Evolutionary conservation across 2,329 filamentous ascomycete genomes (phyloP).

Genomic region (Fusarium chlamydosporum): DNA sequence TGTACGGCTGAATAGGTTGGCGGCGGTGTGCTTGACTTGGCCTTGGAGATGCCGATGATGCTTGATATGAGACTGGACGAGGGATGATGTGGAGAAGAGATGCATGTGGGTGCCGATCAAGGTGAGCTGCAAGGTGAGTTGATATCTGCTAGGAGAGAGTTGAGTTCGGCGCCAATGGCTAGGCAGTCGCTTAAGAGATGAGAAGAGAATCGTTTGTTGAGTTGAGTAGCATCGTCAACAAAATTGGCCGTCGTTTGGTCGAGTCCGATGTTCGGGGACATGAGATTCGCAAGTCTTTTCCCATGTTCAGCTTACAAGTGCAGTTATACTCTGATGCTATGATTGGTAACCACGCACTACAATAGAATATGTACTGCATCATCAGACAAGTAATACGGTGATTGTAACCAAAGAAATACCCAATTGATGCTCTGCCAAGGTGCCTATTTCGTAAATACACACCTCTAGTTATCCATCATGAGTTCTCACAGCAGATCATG

Average conservation of each 20-base stretch:
- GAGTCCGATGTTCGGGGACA: neutral
- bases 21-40: constrained; percentile 35
- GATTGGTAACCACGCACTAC: constrained; percentile 6
- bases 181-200: constrained; percentile 12
- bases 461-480: constrained; percentile 33
- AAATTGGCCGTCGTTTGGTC: constrained; percentile 1
- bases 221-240: constrained; percentile 27
- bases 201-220: constrained; percentile 26
- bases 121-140: constrained; percentile 15
- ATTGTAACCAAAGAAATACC: neutral
- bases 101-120: constrained; percentile 31
- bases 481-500: constrained; percentile 43
- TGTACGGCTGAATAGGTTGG: constrained; percentile 9
- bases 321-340: constrained; percentile 7
- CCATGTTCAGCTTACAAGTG: neutral
- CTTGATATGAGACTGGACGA: constrained; percentile 6
- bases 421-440: neutral
- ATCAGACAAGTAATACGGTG: neutral
- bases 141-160: constrained; percentile 8
- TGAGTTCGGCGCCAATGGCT: constrained; percentile 16
- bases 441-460: constrained; percentile 10
- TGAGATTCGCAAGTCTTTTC: neutral
- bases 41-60: neutral
- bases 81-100: constrained; percentile 31
- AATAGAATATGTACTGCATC: neutral